phyloP scores from a whole-genome alignment of 2,329 filamentous ascomycete species.

The Clathrospora elynae region DNA sequence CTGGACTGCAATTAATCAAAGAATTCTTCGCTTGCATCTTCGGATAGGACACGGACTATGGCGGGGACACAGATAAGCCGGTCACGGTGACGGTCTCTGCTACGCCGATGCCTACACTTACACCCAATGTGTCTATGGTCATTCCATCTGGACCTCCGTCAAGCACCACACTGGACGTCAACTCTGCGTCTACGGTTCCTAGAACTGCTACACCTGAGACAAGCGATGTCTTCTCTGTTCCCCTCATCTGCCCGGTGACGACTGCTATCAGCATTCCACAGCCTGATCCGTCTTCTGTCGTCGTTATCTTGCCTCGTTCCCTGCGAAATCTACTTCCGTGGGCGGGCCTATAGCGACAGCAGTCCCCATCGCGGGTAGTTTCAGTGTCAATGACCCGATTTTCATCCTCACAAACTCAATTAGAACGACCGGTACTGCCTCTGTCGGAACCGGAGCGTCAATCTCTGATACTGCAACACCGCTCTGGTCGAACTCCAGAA shows the following conservation, averaged over 20 bases:
- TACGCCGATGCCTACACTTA: too few relatives aligned
- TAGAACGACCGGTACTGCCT: too few relatives aligned
- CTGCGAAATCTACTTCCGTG: conserved; percentile 3
- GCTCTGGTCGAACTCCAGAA: too few relatives aligned
- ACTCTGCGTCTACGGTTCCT: background rate
- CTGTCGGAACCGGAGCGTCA: too few relatives aligned
- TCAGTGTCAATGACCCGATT: conserved; percentile 3
- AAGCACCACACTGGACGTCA: background rate
- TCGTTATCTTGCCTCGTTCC: conserved; percentile 2
- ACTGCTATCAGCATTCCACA: conserved; percentile 17
- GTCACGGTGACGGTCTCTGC: conserved; percentile 1
- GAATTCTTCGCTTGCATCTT: conserved; percentile 22
- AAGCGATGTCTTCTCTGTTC: conserved; percentile 16
- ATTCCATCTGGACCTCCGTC: conserved; percentile 1
- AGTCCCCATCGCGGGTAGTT: conserved; percentile 7
- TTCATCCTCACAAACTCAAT: conserved; percentile 10
- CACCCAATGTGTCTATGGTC: background rate
- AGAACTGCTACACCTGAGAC: background rate
- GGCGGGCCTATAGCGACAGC: conserved; percentile 7
- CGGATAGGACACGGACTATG: conserved; percentile 5
- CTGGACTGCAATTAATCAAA: conserved; percentile 19
- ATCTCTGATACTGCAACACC: too few relatives aligned
- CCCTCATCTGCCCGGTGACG: conserved; percentile 12
- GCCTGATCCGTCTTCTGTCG: conserved; percentile 4
- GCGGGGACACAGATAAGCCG: conserved; percentile 1